These are phyloP conservation scores for Pyrus pyrifolia DNA, from an alignment of 306 rosid species.

Conservation along the genomic window DNA sequence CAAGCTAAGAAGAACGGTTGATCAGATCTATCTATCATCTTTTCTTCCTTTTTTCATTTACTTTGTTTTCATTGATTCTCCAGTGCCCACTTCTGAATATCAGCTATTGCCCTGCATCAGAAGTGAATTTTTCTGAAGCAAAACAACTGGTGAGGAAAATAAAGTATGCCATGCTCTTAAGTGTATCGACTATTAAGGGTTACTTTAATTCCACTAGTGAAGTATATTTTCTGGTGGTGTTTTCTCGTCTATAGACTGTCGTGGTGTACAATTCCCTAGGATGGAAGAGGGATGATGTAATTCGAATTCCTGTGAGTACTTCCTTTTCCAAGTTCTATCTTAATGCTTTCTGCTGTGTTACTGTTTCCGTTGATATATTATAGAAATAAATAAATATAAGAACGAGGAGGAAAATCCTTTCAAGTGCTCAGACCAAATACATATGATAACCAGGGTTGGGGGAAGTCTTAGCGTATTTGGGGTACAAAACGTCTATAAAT, in stretches of 20 bases:
- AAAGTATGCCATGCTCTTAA: not conserved
- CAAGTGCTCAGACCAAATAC: not conserved
- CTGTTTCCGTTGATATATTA: not conserved
- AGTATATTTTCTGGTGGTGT: constrained; percentile 7
- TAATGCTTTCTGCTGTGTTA: not conserved
- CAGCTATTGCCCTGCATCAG: constrained; percentile 53
- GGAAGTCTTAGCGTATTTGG: not conserved
- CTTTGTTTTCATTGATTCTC: not conserved
- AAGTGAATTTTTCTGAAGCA: constrained; percentile 43
- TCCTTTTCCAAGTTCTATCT: not conserved
- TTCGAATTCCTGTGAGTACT: constrained; percentile 45
- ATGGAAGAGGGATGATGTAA: constrained; percentile 43
- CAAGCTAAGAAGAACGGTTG: not conserved
- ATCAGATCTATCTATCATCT: not conserved
- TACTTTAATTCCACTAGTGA: constrained; percentile 4
- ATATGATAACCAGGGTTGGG: not conserved
- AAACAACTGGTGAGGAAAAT: constrained; percentile 35
- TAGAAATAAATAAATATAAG: not conserved
- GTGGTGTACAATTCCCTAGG: constrained; percentile 51
- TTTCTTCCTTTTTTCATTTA: not conserved
- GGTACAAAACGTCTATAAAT: not conserved
- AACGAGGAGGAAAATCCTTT: not conserved
- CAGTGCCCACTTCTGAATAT: constrained; percentile 54
- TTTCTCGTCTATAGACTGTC: constrained; percentile 28
- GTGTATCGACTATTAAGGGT: not conserved